phyloP scores from a whole-genome alignment of 2,329 filamentous ascomycete genomes.

The Colletotrichum chlorophyti region DNA sequence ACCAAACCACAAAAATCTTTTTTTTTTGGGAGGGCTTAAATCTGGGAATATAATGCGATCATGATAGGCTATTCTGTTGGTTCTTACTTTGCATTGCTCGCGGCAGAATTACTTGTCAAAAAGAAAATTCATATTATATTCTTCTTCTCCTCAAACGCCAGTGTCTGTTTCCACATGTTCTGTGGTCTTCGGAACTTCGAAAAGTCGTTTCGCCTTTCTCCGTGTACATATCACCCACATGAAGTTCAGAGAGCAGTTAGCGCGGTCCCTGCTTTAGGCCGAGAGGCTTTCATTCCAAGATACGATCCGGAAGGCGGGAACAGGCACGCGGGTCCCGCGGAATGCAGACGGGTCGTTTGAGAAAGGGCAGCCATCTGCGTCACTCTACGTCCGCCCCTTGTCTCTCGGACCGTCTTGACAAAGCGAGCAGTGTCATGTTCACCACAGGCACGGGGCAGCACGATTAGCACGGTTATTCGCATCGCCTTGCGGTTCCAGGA shows the following conservation, averaged over 20 bases:
- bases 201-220: neutral
- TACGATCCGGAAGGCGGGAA: no score
- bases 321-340: no score
- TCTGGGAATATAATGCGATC: slow-evolving; percentile 31
- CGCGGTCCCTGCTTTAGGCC: no score
- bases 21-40: slow-evolving; percentile 11
- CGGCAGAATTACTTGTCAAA: slow-evolving; percentile 13
- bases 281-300: neutral
- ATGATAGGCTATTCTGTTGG: slow-evolving; percentile 27
- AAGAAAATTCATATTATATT: slow-evolving; percentile 29
- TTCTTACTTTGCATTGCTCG: neutral
- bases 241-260: no score
- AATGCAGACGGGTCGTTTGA: slow-evolving; percentile 13
- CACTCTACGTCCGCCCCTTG: neutral
- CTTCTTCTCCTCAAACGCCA: slow-evolving; percentile 36
- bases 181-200: no score
- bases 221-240: neutral
- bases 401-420: neutral
- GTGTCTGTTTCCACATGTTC: no score
- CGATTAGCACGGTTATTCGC: no score
- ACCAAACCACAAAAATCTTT: slow-evolving; percentile 11
- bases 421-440: no score
- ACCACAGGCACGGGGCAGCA: no score
- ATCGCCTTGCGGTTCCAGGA: no score
- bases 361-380: neutral